Base-by-base conservation (phyloP, 1,284 basidiomycete species). In the Agroathelia rolfsii region DNA sequence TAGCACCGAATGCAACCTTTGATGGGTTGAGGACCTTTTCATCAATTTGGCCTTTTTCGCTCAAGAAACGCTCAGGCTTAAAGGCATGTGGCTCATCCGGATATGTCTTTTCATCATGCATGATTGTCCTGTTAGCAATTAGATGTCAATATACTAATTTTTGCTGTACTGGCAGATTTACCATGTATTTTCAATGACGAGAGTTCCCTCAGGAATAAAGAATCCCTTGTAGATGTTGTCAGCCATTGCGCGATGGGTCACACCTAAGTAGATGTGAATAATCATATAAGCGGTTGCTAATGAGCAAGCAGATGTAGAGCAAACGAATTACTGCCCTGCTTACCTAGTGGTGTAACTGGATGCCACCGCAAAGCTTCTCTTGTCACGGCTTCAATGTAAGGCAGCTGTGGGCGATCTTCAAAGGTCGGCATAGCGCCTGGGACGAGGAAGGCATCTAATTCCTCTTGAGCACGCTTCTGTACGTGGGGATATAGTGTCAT, bases 401-500 rank as follows among this genome's bases (percentile, higher is more conserved):
- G 68, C 23, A 71, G 43, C n/a, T 48, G 41, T 5, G 37, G 24
- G 14, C 63, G 56, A 43, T 71, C 68, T 13, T 42, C 48, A 37
- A 65, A 66, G 4, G 53, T 57, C 3, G 69, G 69, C 9, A 69
- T 51, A 14, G 64, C 55, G 20, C 47, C 49, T 11, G 37, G 38
- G 5, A 61, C 60, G 25, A 68, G 36, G 15, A 68, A 59, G 1
- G 40, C 28, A 36, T 69, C 66, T 21, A 72, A 46, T 41, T 71
- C 69, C 15, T 47, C 50, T 40, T 67, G 66, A 1, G 63, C 67
- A 27, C 52, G 57, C 20, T 36, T 34, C 35, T 66, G 57, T 4
- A 59, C 55, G 10, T 63, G 53, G 1, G 69, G 68, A 40, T 62
- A 47, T 30, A 47, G 46, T 9, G 61, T 43, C 65, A 72, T 67